Conservation (phyloP, 2,329 filamentous ascomycete genomes). For the Monosporascus ibericus region DNA sequence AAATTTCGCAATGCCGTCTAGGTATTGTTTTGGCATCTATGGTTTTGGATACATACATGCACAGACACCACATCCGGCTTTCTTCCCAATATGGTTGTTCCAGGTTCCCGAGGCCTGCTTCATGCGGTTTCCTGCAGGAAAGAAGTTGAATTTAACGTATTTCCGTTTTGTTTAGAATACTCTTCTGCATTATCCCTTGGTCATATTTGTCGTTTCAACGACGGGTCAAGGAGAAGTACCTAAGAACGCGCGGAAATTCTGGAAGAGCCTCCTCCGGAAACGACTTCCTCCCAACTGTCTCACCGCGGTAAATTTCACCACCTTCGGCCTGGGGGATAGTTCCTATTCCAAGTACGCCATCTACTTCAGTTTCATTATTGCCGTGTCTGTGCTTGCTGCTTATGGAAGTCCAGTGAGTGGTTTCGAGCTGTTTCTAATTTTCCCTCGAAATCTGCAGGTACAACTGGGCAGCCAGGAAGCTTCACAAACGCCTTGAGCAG, state of each 20-base stretch:
- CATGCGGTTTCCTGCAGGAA: constrained; percentile 16
- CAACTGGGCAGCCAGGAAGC: constrained; percentile 87
- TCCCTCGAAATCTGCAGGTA: constrained; percentile 47
- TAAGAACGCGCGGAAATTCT: constrained; percentile 73
- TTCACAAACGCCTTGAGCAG: constrained; percentile 77
- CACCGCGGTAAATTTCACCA: constrained; percentile 64
- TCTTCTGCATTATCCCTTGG: constrained; percentile 47
- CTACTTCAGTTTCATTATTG: background rate
- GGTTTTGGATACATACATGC: no score
- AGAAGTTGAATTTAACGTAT: constrained; percentile 8
- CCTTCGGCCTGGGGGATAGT: constrained; percentile 89
- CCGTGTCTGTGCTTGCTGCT: background rate
- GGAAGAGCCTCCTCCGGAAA: constrained; percentile 77
- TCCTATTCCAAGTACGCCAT: constrained; percentile 75
- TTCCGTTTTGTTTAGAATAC: constrained; percentile 34
- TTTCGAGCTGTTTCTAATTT: constrained; percentile 1
- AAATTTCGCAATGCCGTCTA: no score
- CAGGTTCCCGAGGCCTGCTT: background rate
- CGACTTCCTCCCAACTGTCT: constrained; percentile 69
- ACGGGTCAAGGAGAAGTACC: constrained; percentile 94
- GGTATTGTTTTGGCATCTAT: no score
- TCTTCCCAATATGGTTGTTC: no score
- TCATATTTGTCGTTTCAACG: constrained; percentile 81
- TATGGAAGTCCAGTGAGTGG: background rate
- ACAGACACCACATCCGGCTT: no score